Percentiles rank a stretch among this genome's conserved stretches.
Evolutionary conservation across 306 rosid genomes (phyloP).

Genomic region (Gastrolobium bilobum): DNA sequence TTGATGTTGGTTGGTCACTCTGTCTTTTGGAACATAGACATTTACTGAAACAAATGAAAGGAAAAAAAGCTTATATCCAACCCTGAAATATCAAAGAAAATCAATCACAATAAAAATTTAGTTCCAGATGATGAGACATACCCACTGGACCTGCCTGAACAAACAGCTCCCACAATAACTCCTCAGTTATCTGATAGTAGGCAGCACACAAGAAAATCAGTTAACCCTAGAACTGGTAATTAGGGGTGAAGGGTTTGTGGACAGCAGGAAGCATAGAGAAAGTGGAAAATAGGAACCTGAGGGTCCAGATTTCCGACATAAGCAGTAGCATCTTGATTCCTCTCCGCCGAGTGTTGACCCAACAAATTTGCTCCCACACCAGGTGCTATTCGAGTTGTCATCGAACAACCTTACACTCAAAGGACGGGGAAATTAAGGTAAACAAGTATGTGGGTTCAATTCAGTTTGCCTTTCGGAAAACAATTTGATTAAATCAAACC

Average conservation of each 20-base stretch:
- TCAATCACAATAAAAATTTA: neutral
- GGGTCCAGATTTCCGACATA: conserved; percentile 99
- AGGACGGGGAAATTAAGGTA: too few species aligned
- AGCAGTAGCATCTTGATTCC: conserved; percentile 99
- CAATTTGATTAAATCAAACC: too few species aligned
- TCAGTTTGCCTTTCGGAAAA: too few species aligned
- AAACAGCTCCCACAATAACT: conserved; percentile 64
- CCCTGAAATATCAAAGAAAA: neutral
- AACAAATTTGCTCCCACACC: conserved; percentile 96
- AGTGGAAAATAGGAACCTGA: conserved; percentile 46
- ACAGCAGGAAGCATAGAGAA: neutral
- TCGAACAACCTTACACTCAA: neutral
- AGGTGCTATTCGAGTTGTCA: conserved; percentile 98
- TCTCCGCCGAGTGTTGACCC: conserved; percentile 85
- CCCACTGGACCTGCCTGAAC: conserved; percentile 70
- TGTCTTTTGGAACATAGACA: conserved; percentile 96
- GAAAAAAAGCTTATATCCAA: neutral
- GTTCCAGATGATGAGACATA: neutral
- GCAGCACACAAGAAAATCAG: neutral
- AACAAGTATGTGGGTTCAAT: too few species aligned
- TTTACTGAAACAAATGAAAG: conserved; percentile 67
- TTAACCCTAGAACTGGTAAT: neutral
- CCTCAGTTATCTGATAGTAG: conserved; percentile 51
- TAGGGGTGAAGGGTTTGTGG: too few species aligned
- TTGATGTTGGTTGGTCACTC: conserved; percentile 94